Conservation (phyloP, 1,139 yeast genomes). For the Saccharomycopsis hybrid region DNA sequence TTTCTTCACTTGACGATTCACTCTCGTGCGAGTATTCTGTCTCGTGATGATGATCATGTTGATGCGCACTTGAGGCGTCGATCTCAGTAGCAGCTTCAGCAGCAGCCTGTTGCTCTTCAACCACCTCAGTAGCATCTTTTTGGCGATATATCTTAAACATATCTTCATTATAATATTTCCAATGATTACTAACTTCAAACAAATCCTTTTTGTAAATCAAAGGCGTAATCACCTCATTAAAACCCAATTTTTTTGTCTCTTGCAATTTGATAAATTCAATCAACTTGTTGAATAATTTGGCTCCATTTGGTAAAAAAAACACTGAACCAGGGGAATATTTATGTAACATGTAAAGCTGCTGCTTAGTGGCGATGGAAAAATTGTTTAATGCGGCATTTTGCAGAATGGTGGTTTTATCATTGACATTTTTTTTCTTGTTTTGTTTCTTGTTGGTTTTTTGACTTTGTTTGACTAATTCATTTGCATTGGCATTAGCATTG, state of each 20-base stretch:
- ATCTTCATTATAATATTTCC: slow-evolving; percentile 92
- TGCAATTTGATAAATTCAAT: slow-evolving; percentile 78
- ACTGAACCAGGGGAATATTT: slow-evolving; percentile 80
- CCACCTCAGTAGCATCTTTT: not conserved
- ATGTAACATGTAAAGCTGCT: slow-evolving; percentile 70
- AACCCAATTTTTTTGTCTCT: slow-evolving; percentile 71
- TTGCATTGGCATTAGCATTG: too few species aligned
- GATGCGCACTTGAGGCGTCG: slow-evolving; percentile 12
- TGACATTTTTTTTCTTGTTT: slow-evolving; percentile 18
- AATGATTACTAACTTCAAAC: slow-evolving; percentile 94
- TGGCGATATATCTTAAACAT: slow-evolving; percentile 77
- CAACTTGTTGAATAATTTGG: slow-evolving; percentile 74
- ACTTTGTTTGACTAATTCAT: too few species aligned
- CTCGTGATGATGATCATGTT: slow-evolving; percentile 13
- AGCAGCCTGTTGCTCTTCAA: slow-evolving; percentile 21
- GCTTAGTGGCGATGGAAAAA: slow-evolving; percentile 51
- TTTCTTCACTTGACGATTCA: slow-evolving; percentile 32
- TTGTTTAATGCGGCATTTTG: slow-evolving; percentile 27
- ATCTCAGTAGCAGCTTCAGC: slow-evolving; percentile 22
- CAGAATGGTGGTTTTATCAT: slow-evolving; percentile 18
- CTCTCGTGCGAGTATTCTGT: slow-evolving; percentile 34
- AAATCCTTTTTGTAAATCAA: slow-evolving; percentile 75
- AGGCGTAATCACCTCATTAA: slow-evolving; percentile 91
- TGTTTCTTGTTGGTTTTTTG: not conserved
- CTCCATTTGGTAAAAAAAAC: slow-evolving; percentile 88